These are phyloP conservation scores for Quercus gilva DNA, from an alignment of 306 rosid species.

Conservation along the genomic window DNA sequence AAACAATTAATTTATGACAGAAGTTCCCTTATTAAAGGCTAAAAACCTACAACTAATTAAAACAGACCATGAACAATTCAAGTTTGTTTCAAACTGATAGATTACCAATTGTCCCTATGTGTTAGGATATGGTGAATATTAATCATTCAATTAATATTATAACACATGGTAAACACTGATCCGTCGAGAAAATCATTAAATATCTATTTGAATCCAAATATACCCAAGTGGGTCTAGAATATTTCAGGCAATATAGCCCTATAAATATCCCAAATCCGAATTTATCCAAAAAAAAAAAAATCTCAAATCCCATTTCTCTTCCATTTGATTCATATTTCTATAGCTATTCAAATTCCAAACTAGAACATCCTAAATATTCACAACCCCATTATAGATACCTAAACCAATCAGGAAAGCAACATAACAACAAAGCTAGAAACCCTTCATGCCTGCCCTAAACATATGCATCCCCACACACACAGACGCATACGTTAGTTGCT, in stretches of 20 bases:
- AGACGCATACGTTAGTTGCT: background rate
- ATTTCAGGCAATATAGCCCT: background rate
- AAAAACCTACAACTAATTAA: background rate
- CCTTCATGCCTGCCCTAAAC: background rate
- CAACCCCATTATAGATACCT: background rate
- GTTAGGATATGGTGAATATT: too few relatives aligned
- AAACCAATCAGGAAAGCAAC: background rate
- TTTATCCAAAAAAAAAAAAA: too few relatives aligned
- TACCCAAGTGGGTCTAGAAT: background rate
- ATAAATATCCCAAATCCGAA: background rate
- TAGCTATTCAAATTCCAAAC: background rate
- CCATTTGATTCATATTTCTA: background rate
- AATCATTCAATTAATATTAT: too few relatives aligned
- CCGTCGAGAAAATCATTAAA: background rate
- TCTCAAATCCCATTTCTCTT: background rate
- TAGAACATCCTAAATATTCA: background rate
- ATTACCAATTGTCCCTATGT: too few relatives aligned
- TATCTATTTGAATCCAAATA: background rate
- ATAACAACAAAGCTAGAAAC: background rate
- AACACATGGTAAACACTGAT: too few relatives aligned
- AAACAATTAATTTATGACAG: background rate
- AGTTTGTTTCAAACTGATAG: background rate
- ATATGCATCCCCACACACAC: background rate
- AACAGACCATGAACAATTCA: background rate
- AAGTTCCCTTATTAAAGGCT: background rate